Conservation (phyloP, 2,329 filamentous ascomycete species). For the Tolypocladium cylindrosporum region DNA sequence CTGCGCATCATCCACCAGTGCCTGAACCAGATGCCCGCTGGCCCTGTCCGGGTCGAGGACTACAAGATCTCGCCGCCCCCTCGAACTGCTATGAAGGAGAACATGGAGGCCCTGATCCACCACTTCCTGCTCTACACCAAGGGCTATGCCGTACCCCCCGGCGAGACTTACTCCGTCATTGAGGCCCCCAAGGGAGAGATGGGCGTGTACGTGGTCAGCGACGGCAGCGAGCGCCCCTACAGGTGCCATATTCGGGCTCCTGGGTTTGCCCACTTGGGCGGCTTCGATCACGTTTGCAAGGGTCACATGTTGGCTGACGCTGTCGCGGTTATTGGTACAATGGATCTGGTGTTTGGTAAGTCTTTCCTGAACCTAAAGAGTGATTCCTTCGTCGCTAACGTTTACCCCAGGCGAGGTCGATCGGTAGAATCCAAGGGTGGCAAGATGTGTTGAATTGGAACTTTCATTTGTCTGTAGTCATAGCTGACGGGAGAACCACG, state of each 20-base stretch:
- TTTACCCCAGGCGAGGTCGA: conserved; percentile 46
- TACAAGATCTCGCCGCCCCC: conserved; percentile 97
- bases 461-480: conserved; percentile 29
- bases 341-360: conserved; percentile 84
- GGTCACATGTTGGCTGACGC: conserved; percentile 94
- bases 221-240: conserved; percentile 93
- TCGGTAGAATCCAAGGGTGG: conserved; percentile 31
- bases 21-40: conserved; percentile 95
- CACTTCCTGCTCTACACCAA: conserved; percentile 99
- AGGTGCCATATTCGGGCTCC: conserved; percentile 95
- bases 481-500: conserved; percentile 25
- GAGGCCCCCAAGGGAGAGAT: conserved; percentile 99
- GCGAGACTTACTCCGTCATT: conserved; percentile 95
- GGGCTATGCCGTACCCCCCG: conserved; percentile 92
- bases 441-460: conserved; percentile 18
- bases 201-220: conserved; percentile 93
- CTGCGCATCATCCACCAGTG: conserved; percentile 98
- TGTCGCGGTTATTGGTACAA: conserved; percentile 86
- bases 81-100: conserved; percentile 99
- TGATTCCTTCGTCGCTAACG: conserved; percentile 21
- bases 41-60: conserved; percentile 90
- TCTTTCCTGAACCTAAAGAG: conserved; percentile 4
- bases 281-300: conserved; percentile 87
- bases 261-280: conserved; percentile 88
- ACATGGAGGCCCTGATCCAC: conserved; percentile 99